Evolutionary conservation across 495 filamentous ascomycete species (phyloP), one percentile per base, ranked within the genome.

Genomic region (Xylaria castorea): DNA sequence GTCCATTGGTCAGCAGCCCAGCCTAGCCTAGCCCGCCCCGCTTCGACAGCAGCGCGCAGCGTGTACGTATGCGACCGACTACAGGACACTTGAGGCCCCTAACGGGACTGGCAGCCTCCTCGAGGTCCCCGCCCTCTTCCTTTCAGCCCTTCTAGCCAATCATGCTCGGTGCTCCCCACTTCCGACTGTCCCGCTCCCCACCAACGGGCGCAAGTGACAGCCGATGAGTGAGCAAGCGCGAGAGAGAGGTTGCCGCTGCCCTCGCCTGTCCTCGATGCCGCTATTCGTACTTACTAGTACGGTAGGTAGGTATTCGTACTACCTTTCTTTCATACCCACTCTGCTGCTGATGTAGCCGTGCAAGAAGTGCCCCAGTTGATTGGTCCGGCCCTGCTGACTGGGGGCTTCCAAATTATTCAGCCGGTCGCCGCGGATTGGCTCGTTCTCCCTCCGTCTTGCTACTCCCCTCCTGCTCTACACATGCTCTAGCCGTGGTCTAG

Each of bases 341-440:
- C 63, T 66, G 12, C 11, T 44, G 61, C 64, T 42, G 38, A 9
- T 4, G 67, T 50, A 70, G 58, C 68, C 55, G 55, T 71, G 58
- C 58, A 51, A 60, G 51, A 53, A 51, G 62, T 51, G 61, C 48
- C 27, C 5, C 12, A 9, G 25, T 25, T 72, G 51, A 72, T 72
- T 72, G 70, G 70, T 20, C 40, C 11, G n/a, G 11, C 8, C 1
- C 18, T 53, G 48, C 38, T 40, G 40, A 46, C 70, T 46, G 48
- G 62, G 62, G 51, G 53, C 46, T 61, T 67, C 51, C 63, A 72
- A 66, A 72, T 66, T 58, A 72, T 72, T 72, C 70, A 72, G 70
- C 70, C 70, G 70, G 70, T 63, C 70, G 30, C 51, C 38, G 63
- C 53, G 53, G 62, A 72, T 72, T 72, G 70, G 70, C 63, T 58